These are phyloP conservation scores for Nemania sp. DNA, from an alignment of 2,329 filamentous ascomycete genomes.

Conservation along the genomic window DNA sequence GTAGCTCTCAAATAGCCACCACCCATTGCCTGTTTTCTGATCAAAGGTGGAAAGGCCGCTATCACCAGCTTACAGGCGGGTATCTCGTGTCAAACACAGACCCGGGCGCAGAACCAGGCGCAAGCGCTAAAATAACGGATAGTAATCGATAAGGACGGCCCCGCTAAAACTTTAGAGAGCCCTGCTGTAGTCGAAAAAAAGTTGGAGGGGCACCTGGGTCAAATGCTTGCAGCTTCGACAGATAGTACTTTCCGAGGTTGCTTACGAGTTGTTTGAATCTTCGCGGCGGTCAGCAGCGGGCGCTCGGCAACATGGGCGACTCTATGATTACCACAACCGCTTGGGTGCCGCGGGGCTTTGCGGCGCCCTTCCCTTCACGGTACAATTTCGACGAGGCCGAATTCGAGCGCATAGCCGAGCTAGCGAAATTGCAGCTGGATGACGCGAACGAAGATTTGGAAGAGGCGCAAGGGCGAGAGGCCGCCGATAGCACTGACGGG, in stretches of 20 bases:
- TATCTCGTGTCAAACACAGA: too few relatives aligned
- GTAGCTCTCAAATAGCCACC: not conserved
- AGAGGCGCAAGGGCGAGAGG: constrained; percentile 67
- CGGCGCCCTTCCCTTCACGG: constrained; percentile 74
- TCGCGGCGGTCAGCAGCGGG: not conserved
- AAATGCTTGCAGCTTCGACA: constrained; percentile 4
- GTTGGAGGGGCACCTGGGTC: constrained; percentile 32
- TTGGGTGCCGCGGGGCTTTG: constrained; percentile 77
- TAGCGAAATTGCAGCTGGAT: constrained; percentile 80
- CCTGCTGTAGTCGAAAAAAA: constrained; percentile 26
- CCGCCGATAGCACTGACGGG: constrained; percentile 3
- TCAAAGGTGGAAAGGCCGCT: too few relatives aligned
- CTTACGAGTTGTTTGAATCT: not conserved
- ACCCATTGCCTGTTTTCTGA: not conserved
- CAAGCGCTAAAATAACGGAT: not conserved
- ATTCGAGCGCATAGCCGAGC: constrained; percentile 72
- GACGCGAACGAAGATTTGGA: constrained; percentile 87
- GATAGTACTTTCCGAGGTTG: not conserved
- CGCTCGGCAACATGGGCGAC: constrained; percentile 43
- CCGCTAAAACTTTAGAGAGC: constrained; percentile 34
- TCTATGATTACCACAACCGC: constrained; percentile 78
- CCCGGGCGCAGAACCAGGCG: too few relatives aligned
- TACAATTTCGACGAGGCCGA: constrained; percentile 77
- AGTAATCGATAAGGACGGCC: constrained; percentile 31
- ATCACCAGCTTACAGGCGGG: too few relatives aligned